A percentile compares a stretch with the other conserved stretches of the same genome.
phyloP scores from a whole-genome alignment of 352 stramenopile genomes.

The Globisporangium paddicum region DNA sequence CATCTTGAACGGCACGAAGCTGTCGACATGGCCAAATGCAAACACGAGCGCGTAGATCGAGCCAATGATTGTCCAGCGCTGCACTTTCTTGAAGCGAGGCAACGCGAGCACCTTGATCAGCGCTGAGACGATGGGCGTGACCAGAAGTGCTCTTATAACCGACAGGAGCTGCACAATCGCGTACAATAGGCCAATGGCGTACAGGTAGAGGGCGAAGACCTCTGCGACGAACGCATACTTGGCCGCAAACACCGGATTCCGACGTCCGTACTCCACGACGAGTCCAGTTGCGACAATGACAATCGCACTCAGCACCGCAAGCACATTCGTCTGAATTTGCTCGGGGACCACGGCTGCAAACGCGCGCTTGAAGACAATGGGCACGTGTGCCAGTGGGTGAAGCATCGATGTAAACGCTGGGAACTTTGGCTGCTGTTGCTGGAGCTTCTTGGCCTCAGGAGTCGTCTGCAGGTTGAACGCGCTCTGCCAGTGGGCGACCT shows the following conservation, averaged over 20 bases:
- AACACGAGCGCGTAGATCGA: conserved; percentile 33
- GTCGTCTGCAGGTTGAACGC: conserved; percentile 48
- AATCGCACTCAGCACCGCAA: conserved; percentile 1
- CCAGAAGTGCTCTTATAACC: conserved; percentile 26
- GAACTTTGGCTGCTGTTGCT: conserved; percentile 25
- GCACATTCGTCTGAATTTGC: not conserved
- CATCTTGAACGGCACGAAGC: conserved; percentile 20
- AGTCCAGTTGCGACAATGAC: conserved; percentile 1
- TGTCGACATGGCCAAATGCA: conserved; percentile 31
- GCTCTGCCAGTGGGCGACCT: conserved; percentile 64
- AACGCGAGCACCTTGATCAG: conserved; percentile 13
- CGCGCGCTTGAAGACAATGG: conserved; percentile 17
- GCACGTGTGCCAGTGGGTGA: conserved; percentile 40
- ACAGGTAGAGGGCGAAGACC: conserved; percentile 39
- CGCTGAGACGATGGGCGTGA: conserved; percentile 30
- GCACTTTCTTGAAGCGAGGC: conserved; percentile 23
- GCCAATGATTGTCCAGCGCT: conserved; percentile 46
- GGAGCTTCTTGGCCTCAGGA: not conserved
- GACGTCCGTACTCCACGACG: conserved; percentile 8
- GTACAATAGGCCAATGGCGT: conserved; percentile 59
- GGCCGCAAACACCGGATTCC: conserved; percentile 2
- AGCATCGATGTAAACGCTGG: conserved; percentile 61
- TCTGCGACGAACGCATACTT: conserved; percentile 22
- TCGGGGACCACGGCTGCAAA: conserved; percentile 2
- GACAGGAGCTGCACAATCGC: conserved; percentile 30